Percentiles rank a stretch among this genome's conserved stretches.
Conservation (phyloP, 306 rosid genomes). For the Trichosanthes cucumerina region DNA sequence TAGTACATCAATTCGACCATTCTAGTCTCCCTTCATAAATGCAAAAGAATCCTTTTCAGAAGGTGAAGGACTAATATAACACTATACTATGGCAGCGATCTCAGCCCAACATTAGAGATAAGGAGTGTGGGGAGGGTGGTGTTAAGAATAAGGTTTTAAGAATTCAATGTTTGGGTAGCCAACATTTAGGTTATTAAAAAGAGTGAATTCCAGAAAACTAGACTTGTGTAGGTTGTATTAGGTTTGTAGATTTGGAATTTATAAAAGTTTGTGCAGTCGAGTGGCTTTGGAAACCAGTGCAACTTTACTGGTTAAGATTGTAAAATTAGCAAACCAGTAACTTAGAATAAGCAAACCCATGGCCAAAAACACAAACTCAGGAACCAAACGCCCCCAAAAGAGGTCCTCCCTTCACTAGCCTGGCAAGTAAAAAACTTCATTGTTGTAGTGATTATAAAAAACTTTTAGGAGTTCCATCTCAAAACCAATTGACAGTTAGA, state of each 20-base stretch:
- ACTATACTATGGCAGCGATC: too few species aligned
- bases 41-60: too few species aligned
- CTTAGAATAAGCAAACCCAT: too few species aligned
- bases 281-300: background rate
- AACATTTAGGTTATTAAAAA: too few species aligned
- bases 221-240: too few species aligned
- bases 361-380: background rate
- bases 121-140: background rate
- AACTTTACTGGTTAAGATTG: background rate
- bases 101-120: too few species aligned
- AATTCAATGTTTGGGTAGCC: background rate
- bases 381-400: background rate
- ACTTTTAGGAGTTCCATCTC: too few species aligned
- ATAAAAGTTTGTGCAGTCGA: background rate
- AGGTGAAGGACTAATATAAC: too few species aligned
- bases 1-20: too few species aligned
- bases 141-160: background rate
- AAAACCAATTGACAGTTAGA: too few species aligned
- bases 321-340: too few species aligned
- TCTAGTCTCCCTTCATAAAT: too few species aligned
- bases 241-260: background rate
- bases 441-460: background rate
- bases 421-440: background rate
- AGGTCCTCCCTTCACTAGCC: background rate
- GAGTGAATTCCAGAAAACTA: background rate